A percentile compares a stretch with the other conserved stretches of the same genome.
Evolutionary conservation across 2,329 filamentous ascomycete genomes (phyloP).

Genomic region (Colletotrichum trifolii): DNA sequence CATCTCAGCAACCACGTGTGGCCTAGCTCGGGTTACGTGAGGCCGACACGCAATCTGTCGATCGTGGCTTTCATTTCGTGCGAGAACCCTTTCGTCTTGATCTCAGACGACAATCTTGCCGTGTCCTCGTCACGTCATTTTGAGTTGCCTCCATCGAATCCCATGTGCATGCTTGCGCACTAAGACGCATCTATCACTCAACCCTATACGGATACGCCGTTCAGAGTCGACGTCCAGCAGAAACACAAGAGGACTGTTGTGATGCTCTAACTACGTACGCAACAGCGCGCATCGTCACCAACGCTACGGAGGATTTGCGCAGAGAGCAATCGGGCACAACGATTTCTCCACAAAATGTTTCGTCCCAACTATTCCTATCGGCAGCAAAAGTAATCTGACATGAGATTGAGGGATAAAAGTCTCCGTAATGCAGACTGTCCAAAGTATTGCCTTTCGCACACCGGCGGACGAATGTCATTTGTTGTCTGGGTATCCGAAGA

Average conservation of each 20-base stretch:
- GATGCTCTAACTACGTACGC: too few species aligned
- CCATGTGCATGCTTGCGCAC: too few species aligned
- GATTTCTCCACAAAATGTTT: constrained; percentile 19
- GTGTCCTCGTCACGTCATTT: constrained; percentile 12
- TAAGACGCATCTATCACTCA: background rate
- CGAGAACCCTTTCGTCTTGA: background rate
- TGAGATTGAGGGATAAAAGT: constrained; percentile 1
- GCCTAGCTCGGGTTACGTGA: background rate
- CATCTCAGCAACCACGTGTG: constrained; percentile 18
- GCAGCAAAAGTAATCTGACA: constrained; percentile 6
- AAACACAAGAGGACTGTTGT: too few species aligned
- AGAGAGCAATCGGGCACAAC: too few species aligned
- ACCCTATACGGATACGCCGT: background rate
- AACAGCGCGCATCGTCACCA: too few species aligned
- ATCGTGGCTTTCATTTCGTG: background rate
- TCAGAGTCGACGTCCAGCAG: too few species aligned
- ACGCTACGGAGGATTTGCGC: too few species aligned
- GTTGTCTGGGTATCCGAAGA: background rate
- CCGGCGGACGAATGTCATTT: background rate
- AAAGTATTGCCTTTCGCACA: constrained; percentile 7
- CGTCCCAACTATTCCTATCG: constrained; percentile 16
- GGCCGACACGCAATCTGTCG: constrained; percentile 6
- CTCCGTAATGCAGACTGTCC: constrained; percentile 13
- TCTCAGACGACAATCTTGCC: background rate
- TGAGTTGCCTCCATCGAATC: background rate